Base-by-base conservation (phyloP, 257 asterid species). In the Verbena officinalis region DNA sequence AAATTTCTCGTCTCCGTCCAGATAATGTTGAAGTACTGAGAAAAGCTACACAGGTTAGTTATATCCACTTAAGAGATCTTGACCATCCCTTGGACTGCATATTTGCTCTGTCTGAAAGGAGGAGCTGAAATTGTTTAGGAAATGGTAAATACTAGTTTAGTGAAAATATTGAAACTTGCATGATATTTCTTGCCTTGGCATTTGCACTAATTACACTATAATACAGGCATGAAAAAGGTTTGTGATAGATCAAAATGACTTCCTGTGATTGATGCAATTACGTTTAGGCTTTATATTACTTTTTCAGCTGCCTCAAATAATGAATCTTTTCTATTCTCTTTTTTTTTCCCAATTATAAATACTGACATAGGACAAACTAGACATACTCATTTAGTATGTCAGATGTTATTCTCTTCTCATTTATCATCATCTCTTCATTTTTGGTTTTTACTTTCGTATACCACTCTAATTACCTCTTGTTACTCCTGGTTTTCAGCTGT, bases 1-100 rank as follows among this genome's bases (percentile, higher is more conserved):
- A 86, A 78, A 86, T 89, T 72, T 65, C 81, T 31, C 83, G 79
- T 64, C 82, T 76, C 66, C 12, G 82, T 76, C 91, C 97, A 59
- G 83, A 81, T 59, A 69, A 83, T 22, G 48, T 78, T 27, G 81
- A 78, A 61, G 81, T 70, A 60, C 80, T 86, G 55, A 66, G 57
- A 69, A 81, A 62, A 17, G 87, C 97, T n/a, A 71, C 80, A 34
- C 74, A 77, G 93, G 93, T 85, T 55, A 59, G 13, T n/a, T 67
- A 39, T 1, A 30, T 15, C 23, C 31, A n/a, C 12, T 65, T 68
- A 4, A 54, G 31, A 40, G 31, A 4, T 27, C 38, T 62, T 36
- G 22, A 53, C 31, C 24, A 22, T 62, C 45, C 43, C 55, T 64
- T 45, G 38, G 34, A 68, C 22, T 43, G 49, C 55, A 55, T 63